phyloP scores from a whole-genome alignment of 1,284 basidiomycete genomes.

The Ceratobasidium sp. region DNA sequence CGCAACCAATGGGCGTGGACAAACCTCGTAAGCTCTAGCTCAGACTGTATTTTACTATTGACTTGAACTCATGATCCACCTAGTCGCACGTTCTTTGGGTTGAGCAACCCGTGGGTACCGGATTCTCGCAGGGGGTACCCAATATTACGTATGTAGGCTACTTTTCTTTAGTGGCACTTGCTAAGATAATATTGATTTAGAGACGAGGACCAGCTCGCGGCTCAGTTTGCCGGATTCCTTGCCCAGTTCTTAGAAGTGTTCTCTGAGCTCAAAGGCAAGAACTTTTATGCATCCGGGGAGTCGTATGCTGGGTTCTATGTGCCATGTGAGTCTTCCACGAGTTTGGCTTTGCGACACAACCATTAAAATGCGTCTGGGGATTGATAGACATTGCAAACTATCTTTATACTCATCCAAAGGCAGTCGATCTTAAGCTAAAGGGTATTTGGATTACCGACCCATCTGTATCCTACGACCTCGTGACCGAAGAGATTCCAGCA shows the following conservation, averaged over 20 bases:
- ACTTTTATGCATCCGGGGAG: slow-evolving; percentile 68
- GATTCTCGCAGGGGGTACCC: slow-evolving; percentile 81
- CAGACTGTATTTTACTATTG: too few species aligned
- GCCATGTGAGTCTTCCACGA: slow-evolving; percentile 56
- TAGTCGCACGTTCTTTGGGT: slow-evolving; percentile 80
- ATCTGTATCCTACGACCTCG: slow-evolving; percentile 70
- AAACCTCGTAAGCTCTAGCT: slow-evolving; percentile 69
- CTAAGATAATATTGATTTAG: slow-evolving; percentile 60
- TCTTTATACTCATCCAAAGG: slow-evolving; percentile 71
- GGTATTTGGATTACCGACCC: slow-evolving; percentile 82
- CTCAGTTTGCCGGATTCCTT: slow-evolving; percentile 75
- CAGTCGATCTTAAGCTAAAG: slow-evolving; percentile 70
- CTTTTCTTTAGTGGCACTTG: neutral
- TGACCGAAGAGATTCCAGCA: slow-evolving; percentile 76
- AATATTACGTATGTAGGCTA: slow-evolving; percentile 66
- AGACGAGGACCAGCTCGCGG: slow-evolving; percentile 77
- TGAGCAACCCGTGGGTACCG: slow-evolving; percentile 88
- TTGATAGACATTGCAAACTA: slow-evolving; percentile 73
- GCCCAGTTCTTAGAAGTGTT: slow-evolving; percentile 83
- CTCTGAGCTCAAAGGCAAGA: slow-evolving; percentile 74
- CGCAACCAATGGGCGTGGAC: slow-evolving; percentile 84
- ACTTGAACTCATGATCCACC: neutral
- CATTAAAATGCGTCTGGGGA: neutral
- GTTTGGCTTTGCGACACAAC: slow-evolving; percentile 27
- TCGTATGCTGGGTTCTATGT: slow-evolving; percentile 73